Evolutionary conservation across 2,329 filamentous ascomycete genomes (phyloP).

Genomic region (Botrytis tulipae): DNA sequence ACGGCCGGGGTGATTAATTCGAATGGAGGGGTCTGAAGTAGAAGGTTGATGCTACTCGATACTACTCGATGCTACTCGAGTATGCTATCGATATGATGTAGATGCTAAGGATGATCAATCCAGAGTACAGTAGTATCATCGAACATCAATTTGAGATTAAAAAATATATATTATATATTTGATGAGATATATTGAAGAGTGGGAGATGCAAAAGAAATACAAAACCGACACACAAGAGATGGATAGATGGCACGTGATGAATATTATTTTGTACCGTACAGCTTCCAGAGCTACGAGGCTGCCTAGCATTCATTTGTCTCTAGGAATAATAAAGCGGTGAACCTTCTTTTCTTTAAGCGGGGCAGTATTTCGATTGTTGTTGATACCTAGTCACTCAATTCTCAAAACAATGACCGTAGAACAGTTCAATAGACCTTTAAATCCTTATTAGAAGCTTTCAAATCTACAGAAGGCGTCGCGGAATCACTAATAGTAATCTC

Average conservation of each 20-base stretch:
- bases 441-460: neutral
- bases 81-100: neutral
- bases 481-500: neutral
- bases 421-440: neutral
- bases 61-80: neutral
- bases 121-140: neutral
- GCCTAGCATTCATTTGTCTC: neutral
- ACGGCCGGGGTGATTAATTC: neutral
- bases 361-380: neutral
- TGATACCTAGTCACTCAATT: neutral
- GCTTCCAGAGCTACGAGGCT: neutral
- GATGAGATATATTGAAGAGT: neutral
- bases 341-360: constrained; percentile 1
- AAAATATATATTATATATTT: neutral
- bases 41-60: neutral
- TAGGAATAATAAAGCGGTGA: neutral
- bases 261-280: neutral
- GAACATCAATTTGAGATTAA: neutral
- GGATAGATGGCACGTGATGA: neutral
- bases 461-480: neutral
- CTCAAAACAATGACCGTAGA: neutral
- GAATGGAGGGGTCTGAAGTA: neutral
- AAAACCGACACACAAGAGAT: neutral
- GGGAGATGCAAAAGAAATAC: no score
- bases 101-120: neutral